Percentiles rank a stretch among this genome's conserved stretches.
Evolutionary conservation across 2,329 filamentous ascomycete species (phyloP).

Genomic region (Penicillium sp.): DNA sequence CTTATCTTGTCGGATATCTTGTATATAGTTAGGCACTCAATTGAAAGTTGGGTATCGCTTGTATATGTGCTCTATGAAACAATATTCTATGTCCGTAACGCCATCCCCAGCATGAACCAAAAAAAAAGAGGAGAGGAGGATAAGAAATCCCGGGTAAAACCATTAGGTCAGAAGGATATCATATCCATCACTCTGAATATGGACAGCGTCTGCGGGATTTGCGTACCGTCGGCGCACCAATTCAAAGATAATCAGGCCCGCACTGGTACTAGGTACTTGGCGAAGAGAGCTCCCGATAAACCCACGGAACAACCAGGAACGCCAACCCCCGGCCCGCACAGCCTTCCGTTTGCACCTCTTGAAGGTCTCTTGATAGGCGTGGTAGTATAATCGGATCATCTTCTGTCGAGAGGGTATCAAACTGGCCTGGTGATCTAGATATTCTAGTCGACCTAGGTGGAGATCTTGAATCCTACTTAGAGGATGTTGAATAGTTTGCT

Average conservation of each 20-base stretch:
- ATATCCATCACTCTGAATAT: slow-evolving; percentile 59
- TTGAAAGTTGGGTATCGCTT: neutral
- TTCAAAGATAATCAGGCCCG: slow-evolving; percentile 64
- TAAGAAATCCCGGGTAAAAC: neutral
- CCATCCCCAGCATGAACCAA: neutral
- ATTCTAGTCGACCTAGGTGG: slow-evolving; percentile 59
- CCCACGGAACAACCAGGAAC: slow-evolving; percentile 56
- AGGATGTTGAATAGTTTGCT: slow-evolving; percentile 60
- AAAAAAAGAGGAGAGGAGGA: neutral
- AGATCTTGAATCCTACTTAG: slow-evolving; percentile 58
- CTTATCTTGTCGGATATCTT: too few species aligned
- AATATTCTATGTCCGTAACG: neutral
- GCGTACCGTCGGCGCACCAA: slow-evolving; percentile 61
- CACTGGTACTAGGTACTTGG: slow-evolving; percentile 63
- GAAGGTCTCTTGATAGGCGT: slow-evolving; percentile 60
- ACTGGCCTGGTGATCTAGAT: slow-evolving; percentile 55
- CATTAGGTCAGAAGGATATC: slow-evolving; percentile 55
- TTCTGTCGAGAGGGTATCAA: slow-evolving; percentile 41
- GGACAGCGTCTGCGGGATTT: slow-evolving; percentile 51
- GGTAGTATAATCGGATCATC: slow-evolving; percentile 56
- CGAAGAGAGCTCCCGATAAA: slow-evolving; percentile 57
- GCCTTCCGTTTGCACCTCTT: slow-evolving; percentile 54
- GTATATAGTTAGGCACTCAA: neutral
- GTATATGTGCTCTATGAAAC: neutral
- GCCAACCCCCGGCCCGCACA: slow-evolving; percentile 53